Evolutionary conservation across 2,329 filamentous ascomycete genomes (phyloP).

Genomic region (Penicillium freii): DNA sequence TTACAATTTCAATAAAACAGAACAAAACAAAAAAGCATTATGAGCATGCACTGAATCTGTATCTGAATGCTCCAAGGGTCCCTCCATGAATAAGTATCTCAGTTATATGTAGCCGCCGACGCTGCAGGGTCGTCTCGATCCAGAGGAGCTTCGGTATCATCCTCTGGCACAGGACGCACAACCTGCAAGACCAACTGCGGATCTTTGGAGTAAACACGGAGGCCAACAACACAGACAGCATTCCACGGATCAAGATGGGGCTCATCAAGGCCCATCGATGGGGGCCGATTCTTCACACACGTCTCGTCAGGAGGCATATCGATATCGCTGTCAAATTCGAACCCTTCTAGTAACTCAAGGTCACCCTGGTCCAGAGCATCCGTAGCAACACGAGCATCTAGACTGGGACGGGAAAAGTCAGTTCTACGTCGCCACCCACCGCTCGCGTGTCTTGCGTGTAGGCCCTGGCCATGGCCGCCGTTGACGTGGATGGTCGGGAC

Average conservation of each 20-base stretch:
- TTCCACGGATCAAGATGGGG: constrained; percentile 53
- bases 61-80: constrained; percentile 14
- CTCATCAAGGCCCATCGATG: constrained; percentile 1
- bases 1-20: background rate
- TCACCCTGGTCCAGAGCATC: constrained; percentile 29
- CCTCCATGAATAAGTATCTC: constrained; percentile 18
- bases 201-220: constrained; percentile 58
- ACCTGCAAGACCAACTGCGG: constrained; percentile 52
- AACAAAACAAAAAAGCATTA: background rate
- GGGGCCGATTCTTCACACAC: constrained; percentile 7
- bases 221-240: constrained; percentile 59
- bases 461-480: constrained; percentile 21
- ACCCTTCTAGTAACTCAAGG: constrained; percentile 38
- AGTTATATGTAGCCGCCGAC: constrained; percentile 26
- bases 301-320: constrained; percentile 39
- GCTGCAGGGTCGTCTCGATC: constrained; percentile 45
- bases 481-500: constrained; percentile 32
- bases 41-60: background rate
- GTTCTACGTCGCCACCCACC: constrained; percentile 9
- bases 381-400: constrained; percentile 27
- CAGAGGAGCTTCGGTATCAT: constrained; percentile 41
- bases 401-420: constrained; percentile 24
- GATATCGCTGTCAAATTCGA: constrained; percentile 45
- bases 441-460: constrained; percentile 17
- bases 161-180: constrained; percentile 44